Base-by-base conservation (phyloP, 345 rosid species). In the Syzygium grande region DNA sequence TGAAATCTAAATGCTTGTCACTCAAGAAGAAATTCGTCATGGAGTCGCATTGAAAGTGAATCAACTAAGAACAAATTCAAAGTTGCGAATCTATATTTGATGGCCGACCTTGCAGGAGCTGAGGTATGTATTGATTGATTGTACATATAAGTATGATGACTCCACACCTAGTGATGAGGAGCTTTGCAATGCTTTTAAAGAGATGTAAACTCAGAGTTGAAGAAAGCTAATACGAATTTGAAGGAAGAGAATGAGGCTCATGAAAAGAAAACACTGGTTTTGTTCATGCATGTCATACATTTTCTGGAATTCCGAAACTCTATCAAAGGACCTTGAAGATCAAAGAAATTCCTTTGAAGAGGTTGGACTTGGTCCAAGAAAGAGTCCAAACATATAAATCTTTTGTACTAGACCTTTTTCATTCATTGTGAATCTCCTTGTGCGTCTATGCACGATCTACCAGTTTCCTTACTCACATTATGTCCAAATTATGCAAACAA, bases 361-460 rank as follows among this genome's bases (percentile, higher is more conserved):
- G 27, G 59, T 55, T 22, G 22, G 59, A 55, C 59, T 55, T 55
- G 59, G 4, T 55, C 27, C 22, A 55, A 16, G 25, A 55, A 55
- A 16, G 25, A 55, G 59, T 55, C 59, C 59, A 55, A 55, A 3
- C 59, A 55, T 55, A 55, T 7, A 55, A 3, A 55, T 27, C 59
- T 55, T 55, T 22, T 55, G 59, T 55, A 21, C 59, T 55, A 55
- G 59, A 55, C 59, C 59, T 55, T 22, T 21, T 21, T 55, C 4
- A 11, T 21, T 55, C 25, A 55, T 4, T 55, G 25, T 21, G 25
- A 21, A 55, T 21, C 25, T 55, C 58, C 58, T 55, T 55, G 25
- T 25, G 9, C 7, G 25, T 55, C 0, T 21, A 0, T 7, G 22
- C 58, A 54, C 1, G 1, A 54, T 21, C 25, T 54, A 21, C 1